Conservation (phyloP, 2,329 filamentous ascomycete genomes). For the Phaeophleospora eucalypticola region DNA sequence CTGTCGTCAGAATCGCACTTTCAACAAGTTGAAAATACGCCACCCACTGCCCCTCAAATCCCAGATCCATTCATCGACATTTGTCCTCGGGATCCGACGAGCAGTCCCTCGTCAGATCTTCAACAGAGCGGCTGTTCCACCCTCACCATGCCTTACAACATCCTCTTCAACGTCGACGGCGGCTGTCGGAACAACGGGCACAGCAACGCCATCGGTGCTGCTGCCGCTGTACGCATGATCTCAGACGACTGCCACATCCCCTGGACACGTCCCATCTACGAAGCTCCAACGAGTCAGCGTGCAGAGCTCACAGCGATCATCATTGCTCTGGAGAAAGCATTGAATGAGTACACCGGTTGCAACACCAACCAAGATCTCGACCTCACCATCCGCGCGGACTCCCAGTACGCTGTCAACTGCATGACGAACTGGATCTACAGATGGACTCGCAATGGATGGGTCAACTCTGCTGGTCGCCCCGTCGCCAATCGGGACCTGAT, state of each 20-base stretch:
- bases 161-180: conserved; percentile 14
- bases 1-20: too few species aligned
- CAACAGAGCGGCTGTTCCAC: too few species aligned
- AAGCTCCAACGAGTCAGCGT: conserved; percentile 10
- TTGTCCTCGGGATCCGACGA: too few species aligned
- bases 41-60: too few species aligned
- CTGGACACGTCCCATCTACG: background rate
- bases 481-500: conserved; percentile 12
- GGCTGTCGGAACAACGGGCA: conserved; percentile 14
- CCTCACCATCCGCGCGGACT: conserved; percentile 11
- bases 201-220: conserved; percentile 8
- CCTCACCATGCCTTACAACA: conserved; percentile 9
- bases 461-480: conserved; percentile 3
- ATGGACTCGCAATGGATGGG: conserved; percentile 10
- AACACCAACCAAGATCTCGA: background rate
- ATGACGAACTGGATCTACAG: conserved; percentile 13
- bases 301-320: conserved; percentile 15
- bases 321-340: conserved; percentile 1
- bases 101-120: too few species aligned
- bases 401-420: conserved; percentile 8
- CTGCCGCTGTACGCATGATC: conserved; percentile 4
- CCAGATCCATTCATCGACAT: too few species aligned
- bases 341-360: conserved; percentile 1
- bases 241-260: background rate
- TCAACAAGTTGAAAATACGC: too few species aligned